Evolutionary conservation across 2,329 filamentous ascomycete species (phyloP).

Genomic region (Stagonosporopsis vannaccii): DNA sequence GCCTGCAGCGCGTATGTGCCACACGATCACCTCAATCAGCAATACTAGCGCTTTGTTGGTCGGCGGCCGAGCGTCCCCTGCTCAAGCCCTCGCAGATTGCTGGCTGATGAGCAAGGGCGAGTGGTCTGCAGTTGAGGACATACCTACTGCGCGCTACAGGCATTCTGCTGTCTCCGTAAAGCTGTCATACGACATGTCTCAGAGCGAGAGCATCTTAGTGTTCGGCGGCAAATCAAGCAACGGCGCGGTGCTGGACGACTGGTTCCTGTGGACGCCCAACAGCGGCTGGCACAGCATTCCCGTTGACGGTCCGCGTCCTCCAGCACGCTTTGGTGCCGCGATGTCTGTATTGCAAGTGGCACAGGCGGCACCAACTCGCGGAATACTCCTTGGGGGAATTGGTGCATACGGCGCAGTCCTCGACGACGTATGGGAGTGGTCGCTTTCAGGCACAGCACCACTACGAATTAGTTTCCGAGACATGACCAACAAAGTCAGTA

Average conservation of each 20-base stretch:
- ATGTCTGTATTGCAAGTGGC: constrained; percentile 55
- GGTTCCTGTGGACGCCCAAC: constrained; percentile 55
- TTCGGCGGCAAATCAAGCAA: constrained; percentile 56
- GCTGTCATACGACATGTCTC: constrained; percentile 51
- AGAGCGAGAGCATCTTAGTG: constrained; percentile 52
- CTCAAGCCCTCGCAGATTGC: constrained; percentile 72
- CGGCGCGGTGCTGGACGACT: constrained; percentile 53
- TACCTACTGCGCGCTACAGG: constrained; percentile 77
- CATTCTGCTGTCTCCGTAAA: constrained; percentile 68
- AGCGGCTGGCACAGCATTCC: constrained; percentile 60
- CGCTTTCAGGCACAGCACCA: constrained; percentile 44
- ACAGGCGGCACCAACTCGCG: constrained; percentile 55
- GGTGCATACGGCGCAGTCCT: constrained; percentile 68
- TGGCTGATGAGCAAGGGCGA: constrained; percentile 71
- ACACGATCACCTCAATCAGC: constrained; percentile 74
- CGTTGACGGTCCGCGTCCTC: constrained; percentile 48
- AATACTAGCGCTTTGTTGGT: constrained; percentile 68
- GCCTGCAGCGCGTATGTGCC: constrained; percentile 67
- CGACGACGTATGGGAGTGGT: constrained; percentile 71
- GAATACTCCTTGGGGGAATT: constrained; percentile 77
- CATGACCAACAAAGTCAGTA: constrained; percentile 36
- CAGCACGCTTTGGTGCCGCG: constrained; percentile 64
- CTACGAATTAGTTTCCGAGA: constrained; percentile 38
- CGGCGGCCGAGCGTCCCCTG: constrained; percentile 81
- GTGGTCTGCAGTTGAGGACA: constrained; percentile 71